A percentile compares a stretch with the other conserved stretches of the same genome.
Evolutionary conservation across 139 green algal species (phyloP).

Genomic region (Yamagishiella unicocca): DNA sequence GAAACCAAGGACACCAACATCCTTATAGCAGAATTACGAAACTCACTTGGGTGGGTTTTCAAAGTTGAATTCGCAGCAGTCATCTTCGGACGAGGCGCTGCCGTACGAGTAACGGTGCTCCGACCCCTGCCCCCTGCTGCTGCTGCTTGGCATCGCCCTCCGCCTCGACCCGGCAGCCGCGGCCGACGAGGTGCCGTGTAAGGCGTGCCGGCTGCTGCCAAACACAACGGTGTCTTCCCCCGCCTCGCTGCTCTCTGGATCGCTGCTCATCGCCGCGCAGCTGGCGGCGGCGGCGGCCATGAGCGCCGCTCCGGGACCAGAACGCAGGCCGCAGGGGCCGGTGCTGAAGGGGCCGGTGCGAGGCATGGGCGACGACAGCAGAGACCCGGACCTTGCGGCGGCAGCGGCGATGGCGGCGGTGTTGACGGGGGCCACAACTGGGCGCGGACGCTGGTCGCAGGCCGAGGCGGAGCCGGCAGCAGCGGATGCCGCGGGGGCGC

Average conservation of each 20-base stretch:
- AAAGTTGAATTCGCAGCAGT: slow-evolving; percentile 34
- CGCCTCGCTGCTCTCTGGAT: slow-evolving; percentile 18
- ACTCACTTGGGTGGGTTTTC: slow-evolving; percentile 44
- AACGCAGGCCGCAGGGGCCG: too few species aligned
- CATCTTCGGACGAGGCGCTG: slow-evolving; percentile 11
- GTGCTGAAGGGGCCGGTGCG: too few species aligned
- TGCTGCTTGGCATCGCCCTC: too few species aligned
- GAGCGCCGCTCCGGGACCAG: too few species aligned
- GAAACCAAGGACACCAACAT: too few species aligned
- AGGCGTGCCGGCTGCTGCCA: not conserved
- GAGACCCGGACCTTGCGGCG: not conserved
- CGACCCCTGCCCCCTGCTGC: not conserved
- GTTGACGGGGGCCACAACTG: too few species aligned
- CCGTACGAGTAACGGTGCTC: not conserved
- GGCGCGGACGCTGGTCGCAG: too few species aligned
- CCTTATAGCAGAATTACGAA: too few species aligned
- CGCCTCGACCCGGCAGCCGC: not conserved
- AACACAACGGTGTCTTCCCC: slow-evolving; percentile 23
- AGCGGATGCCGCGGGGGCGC: too few species aligned
- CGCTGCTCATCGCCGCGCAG: not conserved
- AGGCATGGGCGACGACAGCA: too few species aligned
- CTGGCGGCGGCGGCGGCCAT: not conserved
- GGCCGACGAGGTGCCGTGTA: too few species aligned
- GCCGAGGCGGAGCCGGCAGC: too few species aligned
- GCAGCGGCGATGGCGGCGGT: not conserved